phyloP scores from a whole-genome alignment of 441 rosid genomes.

The Brassica balearica region DNA sequence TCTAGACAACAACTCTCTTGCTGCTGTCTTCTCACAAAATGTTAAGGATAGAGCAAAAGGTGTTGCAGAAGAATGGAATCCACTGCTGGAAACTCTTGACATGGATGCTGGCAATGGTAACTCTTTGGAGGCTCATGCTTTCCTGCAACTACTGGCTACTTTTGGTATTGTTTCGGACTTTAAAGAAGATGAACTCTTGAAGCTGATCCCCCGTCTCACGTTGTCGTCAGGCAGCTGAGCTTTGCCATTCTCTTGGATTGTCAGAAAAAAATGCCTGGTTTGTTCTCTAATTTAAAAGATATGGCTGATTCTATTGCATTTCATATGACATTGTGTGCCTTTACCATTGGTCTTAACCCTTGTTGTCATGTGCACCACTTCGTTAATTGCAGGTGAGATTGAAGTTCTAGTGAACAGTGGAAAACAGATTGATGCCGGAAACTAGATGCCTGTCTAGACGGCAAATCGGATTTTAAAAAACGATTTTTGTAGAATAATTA shows the following conservation, averaged over 20 bases:
- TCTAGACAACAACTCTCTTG: neutral
- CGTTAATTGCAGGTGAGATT: neutral
- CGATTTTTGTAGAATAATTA: no score
- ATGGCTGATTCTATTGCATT: neutral
- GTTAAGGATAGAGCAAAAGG: neutral
- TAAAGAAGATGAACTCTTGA: neutral
- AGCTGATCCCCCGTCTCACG: neutral
- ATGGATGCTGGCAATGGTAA: neutral
- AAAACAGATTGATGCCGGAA: neutral
- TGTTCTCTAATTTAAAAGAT: neutral
- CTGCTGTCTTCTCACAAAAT: neutral
- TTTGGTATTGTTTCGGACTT: neutral
- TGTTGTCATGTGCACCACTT: neutral
- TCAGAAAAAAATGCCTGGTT: neutral
- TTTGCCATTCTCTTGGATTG: conserved; percentile 3
- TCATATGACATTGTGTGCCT: neutral
- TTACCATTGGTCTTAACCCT: neutral
- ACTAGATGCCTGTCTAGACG: no score
- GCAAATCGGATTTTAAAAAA: no score
- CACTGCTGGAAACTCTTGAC: neutral
- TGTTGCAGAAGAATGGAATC: neutral
- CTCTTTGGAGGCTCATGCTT: conserved; percentile 3
- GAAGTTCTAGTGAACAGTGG: neutral
- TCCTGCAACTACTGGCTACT: neutral
- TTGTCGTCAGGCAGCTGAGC: neutral